Evolutionary conservation across 192 early-diverging fungal species (phyloP), one percentile per base, ranked within the genome.

Genomic region (Linnemannia schmuckeri): DNA sequence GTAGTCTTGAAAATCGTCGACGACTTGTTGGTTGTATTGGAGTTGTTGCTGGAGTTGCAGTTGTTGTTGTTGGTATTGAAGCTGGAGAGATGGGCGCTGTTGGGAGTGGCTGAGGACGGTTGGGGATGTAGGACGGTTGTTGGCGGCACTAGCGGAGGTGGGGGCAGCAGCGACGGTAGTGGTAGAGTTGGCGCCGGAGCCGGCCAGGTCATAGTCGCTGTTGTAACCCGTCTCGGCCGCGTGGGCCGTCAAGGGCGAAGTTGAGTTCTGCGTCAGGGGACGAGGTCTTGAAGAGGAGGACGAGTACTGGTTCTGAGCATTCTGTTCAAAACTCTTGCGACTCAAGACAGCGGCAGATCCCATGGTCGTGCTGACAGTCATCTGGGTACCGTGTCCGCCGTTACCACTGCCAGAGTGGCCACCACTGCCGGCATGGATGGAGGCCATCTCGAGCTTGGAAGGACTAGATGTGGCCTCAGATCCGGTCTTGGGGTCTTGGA

Each of bases 391-490:
- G 15, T 33, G 61, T 33, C 61, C 61, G 12, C 61, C 61, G 17
- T 52, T 52, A 33, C 10, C 10, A 33, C 10, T 30, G 10, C 61
- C 30, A 4, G 10, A 4, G 54, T 42, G 41, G 6, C 49, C 37
- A 30, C 30, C 38, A 24, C 57, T 79, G 30, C 2, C 6, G 33
- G 61, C 75, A 1, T 40, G 22, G 9, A 87, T 57, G 15, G 80
- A 78, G 0, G 72, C 68, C 85, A 87, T 87, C 76, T 87, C 85
- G 5, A 78, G 44, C 54, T 81, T 87, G 44, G 72, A 78, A 2
- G 70, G 75, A 9, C 76, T 49, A 12, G 74, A 70, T 10, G 55
- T 40, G 15, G 24, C 54, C 7, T 81, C 75, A 0, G 46, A 76
- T 0, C n/a, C 42, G 30, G 75, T 52, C 55, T 74, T 88, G 0